Base-by-base conservation (phyloP, 192 early-diverging fungal species). In the Hyaloraphidium curvatum region DNA sequence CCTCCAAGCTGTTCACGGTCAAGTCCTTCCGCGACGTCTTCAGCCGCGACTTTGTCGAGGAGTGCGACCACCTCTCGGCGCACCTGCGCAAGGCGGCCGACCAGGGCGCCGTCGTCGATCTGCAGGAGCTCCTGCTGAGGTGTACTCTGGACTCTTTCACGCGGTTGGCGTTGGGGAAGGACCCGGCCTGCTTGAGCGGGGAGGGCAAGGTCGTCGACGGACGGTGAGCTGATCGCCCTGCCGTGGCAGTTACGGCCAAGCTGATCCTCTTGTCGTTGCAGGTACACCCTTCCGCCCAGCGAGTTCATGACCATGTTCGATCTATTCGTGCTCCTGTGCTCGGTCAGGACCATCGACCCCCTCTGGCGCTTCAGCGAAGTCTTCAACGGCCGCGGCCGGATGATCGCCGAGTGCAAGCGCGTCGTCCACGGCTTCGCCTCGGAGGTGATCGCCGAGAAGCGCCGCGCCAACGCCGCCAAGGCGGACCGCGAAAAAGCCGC, bases 111-210 rank as follows among this genome's bases (percentile, higher is more conserved):
- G 23, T 48, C 19, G 43, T 48, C 14, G 43, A 48, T 25, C 14
- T 48, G 25, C 43, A 48, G 25, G 43, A 48, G 7, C 43, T 48
- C 23, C 23, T 48, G 7, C 19, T 48, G 14, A 14, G 43, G 9
- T 48, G 43, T 19, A 48, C 43, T 25, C 14, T 48, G 43, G 43
- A 48, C 23, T 48, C 43, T 14, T 48, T 48, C 43, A 48, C 43
- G 17, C 43, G 43, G 5, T 19, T 48, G 7, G 43, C 43, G 14
- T 48, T 22, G 17, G 43, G 43, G 19, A 48, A 48, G 23, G 43
- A 48, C 43, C 17, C 43, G 14, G 43, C 17, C 4, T 14, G 17
- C 23, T 25, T 48, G 43, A 22, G 17, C 11, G 25, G 14, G 43
- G 25, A 48, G 43, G 7, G 23, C n/a, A n/a, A n/a, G n/a, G n/a